phyloP scores from a whole-genome alignment of 192 early-diverging fungal genomes.

The Phycomyces nitens region DNA sequence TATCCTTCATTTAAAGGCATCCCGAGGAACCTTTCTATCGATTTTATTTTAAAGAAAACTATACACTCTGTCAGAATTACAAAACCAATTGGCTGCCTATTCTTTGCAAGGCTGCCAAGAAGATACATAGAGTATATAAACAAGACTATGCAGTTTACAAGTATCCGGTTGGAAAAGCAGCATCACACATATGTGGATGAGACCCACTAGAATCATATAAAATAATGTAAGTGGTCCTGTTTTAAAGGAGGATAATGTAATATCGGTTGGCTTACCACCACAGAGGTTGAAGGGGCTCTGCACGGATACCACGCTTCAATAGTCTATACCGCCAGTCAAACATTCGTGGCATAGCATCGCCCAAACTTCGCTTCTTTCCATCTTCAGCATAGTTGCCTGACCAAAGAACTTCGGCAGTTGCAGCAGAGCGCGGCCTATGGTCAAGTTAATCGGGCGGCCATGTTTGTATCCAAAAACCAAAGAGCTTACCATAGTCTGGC shows the following conservation, averaged over 20 bases:
- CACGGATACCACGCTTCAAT: slow-evolving; percentile 59
- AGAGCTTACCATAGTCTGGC: slow-evolving; percentile 61
- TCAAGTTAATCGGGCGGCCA: no score
- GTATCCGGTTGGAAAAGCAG: background rate
- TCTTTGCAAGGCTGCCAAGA: background rate
- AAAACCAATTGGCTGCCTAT: no score
- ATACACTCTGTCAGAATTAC: no score
- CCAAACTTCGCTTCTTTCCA: slow-evolving; percentile 49
- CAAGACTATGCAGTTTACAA: background rate
- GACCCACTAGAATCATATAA: background rate
- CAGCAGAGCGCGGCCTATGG: slow-evolving; percentile 55
- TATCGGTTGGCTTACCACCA: slow-evolving; percentile 29
- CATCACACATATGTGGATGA: slow-evolving; percentile 2
- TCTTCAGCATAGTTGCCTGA: slow-evolving; percentile 38
- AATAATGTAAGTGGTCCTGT: background rate
- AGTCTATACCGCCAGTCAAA: slow-evolving; percentile 72
- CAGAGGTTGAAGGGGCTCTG: slow-evolving; percentile 65
- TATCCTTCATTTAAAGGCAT: no score
- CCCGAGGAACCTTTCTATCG: no score
- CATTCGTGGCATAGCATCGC: slow-evolving; percentile 60
- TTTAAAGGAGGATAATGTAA: background rate
- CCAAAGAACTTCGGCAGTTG: slow-evolving; percentile 61
- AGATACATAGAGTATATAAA: background rate
- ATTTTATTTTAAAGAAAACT: no score
- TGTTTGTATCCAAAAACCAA: no score